Evolutionary conservation across 2,329 filamentous ascomycete species (phyloP), one percentile per base, ranked within the genome.

Genomic region (Exophiala calicioides): DNA sequence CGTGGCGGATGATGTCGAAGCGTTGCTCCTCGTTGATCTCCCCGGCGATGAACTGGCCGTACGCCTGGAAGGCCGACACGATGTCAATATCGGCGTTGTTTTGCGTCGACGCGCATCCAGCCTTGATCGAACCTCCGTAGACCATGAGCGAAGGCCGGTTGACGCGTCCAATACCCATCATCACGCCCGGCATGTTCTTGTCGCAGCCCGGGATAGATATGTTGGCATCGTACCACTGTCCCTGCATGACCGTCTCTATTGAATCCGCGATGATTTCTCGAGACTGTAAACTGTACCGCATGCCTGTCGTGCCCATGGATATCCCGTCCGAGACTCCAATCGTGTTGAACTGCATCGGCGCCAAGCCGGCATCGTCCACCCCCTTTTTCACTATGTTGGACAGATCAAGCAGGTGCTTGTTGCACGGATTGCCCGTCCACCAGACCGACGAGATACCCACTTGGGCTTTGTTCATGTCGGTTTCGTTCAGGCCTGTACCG

Each of bases 311-410:
- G 40, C 93, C 93, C 93, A 98, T 98, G 61, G 89, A 95, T 62
- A 98, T 98, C 49, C 83, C 93, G 68, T 98, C 93, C 56, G 89
- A 95, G 58, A 98, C 94, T 63, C 93, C 93, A 63, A 98, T 88
- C 51, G 94, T 98, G 77, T 98, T 98, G 81, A 98, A 98, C 68
- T 96, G 90, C 78, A 94, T 95, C 55, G 90, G 89, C 51, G 95
- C 79, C 52, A 98, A 77, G 16, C 89, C 88, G 21, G 90, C 87
- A 61, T 85, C 76, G 59, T 83, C 72, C 23, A 88, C 85, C 53
- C 84, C 81, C 64, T 86, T 79, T 59, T 81, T 84, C 57, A 95
- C 86, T 56, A 85, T 74, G 67, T 85, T 78, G 65, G 88, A 95
- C 52, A 98, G 81, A 63, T 94, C 88, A 70, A 98, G 78, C 53